Base-by-base conservation (phyloP, 306 rosid genomes). In the Luffa acutangula region DNA sequence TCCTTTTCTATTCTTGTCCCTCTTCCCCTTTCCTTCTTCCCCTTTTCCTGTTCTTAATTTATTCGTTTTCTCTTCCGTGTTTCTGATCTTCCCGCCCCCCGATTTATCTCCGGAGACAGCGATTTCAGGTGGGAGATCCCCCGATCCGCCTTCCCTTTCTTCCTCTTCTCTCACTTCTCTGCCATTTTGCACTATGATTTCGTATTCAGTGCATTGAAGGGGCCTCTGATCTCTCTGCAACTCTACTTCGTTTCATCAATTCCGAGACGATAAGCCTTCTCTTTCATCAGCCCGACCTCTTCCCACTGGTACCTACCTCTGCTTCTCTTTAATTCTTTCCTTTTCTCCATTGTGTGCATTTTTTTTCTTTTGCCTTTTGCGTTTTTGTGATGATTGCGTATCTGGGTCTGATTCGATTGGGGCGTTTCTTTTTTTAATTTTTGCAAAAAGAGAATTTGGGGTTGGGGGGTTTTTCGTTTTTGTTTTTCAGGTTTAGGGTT, bases 221-320 rank as follows among this genome's bases (percentile, higher is more conserved):
- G 17, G 8, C 25, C 53, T 81, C 79, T 81, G 82, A 77, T 83
- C 79, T 15, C 45, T 75, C 82, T 48, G 81, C 53, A 81, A 72
- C 17, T 51, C 13, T 52, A 78, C 83, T 77, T 60, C 43, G 31
- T 79, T 78, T 81, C 83, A 52, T 71, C 80, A 76, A 84, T 87
- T 84, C 69, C 90, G 83, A 84, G 90, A 80, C 76, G 86, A 82
- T 87, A 82, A 78, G 78, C 42, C 77, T 73, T 85, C 80, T 41
- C 51, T 71, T 51, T 75, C 76, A 74, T 49, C 60, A 7, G 14
- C 31, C 14, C n/a, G 1, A 25, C 31, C 31, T 25, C 31, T 56
- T 33, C 25, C 48, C 11, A 20, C 36, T 3, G 59, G 73, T 48
- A 49, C 76, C 60, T 64, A 65, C 53, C 42, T 45, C 76, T 67